phyloP scores from a whole-genome alignment of 495 filamentous ascomycete species.

The Penicillium psychrofluorescens region DNA sequence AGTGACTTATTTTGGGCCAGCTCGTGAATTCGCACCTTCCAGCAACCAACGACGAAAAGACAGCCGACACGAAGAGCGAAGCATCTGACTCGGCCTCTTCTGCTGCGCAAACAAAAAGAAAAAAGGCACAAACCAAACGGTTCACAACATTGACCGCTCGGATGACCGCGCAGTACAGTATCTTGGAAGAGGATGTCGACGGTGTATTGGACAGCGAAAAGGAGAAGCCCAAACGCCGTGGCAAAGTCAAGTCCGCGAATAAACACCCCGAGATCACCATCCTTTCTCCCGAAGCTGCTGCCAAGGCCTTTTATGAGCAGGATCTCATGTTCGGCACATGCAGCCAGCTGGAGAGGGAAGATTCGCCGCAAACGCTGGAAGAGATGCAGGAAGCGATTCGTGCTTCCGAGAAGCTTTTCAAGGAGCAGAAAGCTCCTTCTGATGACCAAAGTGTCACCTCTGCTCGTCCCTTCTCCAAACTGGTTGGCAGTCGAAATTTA shows the following conservation, averaged over 20 bases:
- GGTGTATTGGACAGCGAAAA: constrained; percentile 16
- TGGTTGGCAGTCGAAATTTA: constrained; percentile 35
- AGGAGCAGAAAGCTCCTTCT: neutral
- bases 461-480: constrained; percentile 14
- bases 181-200: neutral
- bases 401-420: constrained; percentile 40
- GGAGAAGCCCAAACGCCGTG: constrained; percentile 11
- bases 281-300: constrained; percentile 66
- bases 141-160: constrained; percentile 77
- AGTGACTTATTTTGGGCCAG: constrained; percentile 2
- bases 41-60: constrained; percentile 2
- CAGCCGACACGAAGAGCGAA: neutral
- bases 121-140: constrained; percentile 62
- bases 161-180: constrained; percentile 67
- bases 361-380: constrained; percentile 60
- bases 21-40: constrained; percentile 21
- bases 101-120: constrained; percentile 26
- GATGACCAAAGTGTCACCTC: neutral
- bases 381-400: constrained; percentile 65
- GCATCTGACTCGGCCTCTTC: constrained; percentile 1
- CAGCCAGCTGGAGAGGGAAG: constrained; percentile 75
- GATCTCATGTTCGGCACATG: constrained; percentile 88
- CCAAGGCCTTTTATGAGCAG: constrained; percentile 60
- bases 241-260: constrained; percentile 22
- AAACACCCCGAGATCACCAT: constrained; percentile 41